Conservation (phyloP, 2,329 filamentous ascomycete species). For the Eurotiales sp. region DNA sequence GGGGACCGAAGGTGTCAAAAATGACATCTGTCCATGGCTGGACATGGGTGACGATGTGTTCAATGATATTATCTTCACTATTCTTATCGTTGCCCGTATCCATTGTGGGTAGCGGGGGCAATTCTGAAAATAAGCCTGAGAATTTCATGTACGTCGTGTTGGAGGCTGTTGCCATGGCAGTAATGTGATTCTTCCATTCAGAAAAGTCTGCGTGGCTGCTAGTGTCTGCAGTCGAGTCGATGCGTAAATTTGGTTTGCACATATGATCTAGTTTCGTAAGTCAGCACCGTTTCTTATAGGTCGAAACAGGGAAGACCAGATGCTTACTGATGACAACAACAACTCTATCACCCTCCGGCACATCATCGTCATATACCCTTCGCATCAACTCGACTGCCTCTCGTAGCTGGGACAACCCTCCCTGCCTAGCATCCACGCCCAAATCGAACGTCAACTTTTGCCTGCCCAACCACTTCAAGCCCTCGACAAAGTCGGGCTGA, state of each 20-base stretch:
- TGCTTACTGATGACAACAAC: constrained; percentile 65
- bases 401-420: constrained; percentile 69
- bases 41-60: constrained; percentile 53
- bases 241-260: constrained; percentile 76
- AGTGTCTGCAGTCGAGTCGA: constrained; percentile 35
- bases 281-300: no score
- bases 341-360: constrained; percentile 53
- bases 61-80: constrained; percentile 18
- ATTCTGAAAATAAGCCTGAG: constrained; percentile 80
- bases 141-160: constrained; percentile 80
- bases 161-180: constrained; percentile 62
- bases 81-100: background rate
- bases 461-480: constrained; percentile 61
- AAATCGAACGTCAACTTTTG: constrained; percentile 72
- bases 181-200: constrained; percentile 67
- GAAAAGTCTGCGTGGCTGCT: constrained; percentile 53
- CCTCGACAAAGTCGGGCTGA: constrained; percentile 59
- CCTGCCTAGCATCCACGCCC: constrained; percentile 74
- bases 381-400: constrained; percentile 69
- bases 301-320: constrained; percentile 9
- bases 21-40: constrained; percentile 69
- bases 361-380: constrained; percentile 56
- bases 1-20: constrained; percentile 66
- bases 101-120: constrained; percentile 48
- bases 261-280: constrained; percentile 66